Conservation (phyloP, 345 rosid species). For the Geranium brycei region DNA sequence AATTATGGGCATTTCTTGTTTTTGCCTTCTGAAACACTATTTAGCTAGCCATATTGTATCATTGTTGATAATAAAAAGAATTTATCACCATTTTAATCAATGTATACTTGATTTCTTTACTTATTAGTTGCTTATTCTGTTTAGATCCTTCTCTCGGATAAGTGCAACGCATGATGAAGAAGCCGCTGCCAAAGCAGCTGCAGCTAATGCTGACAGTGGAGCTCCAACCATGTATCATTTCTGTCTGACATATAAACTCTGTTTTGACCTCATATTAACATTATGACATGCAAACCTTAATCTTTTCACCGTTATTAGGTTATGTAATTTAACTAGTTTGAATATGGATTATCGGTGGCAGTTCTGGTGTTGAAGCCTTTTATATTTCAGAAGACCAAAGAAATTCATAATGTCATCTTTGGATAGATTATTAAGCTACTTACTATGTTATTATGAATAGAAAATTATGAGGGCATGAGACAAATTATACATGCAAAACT, state of each 20-base stretch:
- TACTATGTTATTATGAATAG: too few species aligned
- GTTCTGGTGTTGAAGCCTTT: neutral
- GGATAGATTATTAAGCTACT: neutral
- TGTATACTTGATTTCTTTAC: too few species aligned
- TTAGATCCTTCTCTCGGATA: constrained; percentile 36
- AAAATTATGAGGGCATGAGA: neutral
- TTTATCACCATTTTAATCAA: too few species aligned
- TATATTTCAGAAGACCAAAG: neutral
- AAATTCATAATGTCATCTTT: neutral
- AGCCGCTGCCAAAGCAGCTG: constrained; percentile 63
- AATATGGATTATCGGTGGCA: constrained; percentile 1
- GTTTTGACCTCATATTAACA: constrained; percentile 16
- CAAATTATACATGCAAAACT: neutral
- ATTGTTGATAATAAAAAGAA: too few species aligned
- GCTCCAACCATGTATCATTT: constrained; percentile 71
- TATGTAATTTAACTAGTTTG: neutral
- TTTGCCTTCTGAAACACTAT: too few species aligned
- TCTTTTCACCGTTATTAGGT: neutral
- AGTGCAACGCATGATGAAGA: constrained; percentile 60
- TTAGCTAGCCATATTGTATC: too few species aligned
- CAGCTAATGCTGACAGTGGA: constrained; percentile 43
- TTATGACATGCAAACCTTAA: neutral
- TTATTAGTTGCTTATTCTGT: neutral
- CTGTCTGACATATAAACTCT: constrained; percentile 11
- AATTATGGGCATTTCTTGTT: neutral